Percentiles rank a stretch among this genome's conserved stretches.
Conservation (phyloP, 2,329 filamentous ascomycete genomes). For the Apiospora hydei region DNA sequence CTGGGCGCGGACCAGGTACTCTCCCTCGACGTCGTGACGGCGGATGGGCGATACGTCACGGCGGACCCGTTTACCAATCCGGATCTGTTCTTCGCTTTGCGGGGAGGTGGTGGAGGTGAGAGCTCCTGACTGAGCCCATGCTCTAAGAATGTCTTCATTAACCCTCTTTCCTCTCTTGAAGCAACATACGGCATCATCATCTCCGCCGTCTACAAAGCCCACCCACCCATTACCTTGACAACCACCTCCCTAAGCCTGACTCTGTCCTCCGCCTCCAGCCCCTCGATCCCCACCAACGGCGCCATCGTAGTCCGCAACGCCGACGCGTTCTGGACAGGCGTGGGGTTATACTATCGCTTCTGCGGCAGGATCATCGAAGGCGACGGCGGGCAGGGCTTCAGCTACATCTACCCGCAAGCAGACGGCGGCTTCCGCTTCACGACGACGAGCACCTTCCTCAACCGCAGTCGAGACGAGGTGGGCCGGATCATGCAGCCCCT, state of each 20-base stretch:
- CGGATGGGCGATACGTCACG: constrained; percentile 55
- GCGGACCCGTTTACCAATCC: constrained; percentile 55
- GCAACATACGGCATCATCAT: constrained; percentile 42
- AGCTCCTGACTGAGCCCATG: neutral
- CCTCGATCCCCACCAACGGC: neutral
- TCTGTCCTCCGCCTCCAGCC: neutral
- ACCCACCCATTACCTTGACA: constrained; percentile 35
- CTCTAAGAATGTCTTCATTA: neutral
- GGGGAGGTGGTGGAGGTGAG: constrained; percentile 56
- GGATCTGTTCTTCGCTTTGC: constrained; percentile 65
- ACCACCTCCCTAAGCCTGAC: constrained; percentile 31
- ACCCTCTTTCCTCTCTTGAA: neutral
- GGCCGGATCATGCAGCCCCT: constrained; percentile 43
- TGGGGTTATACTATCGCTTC: constrained; percentile 44
- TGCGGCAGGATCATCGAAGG: constrained; percentile 42
- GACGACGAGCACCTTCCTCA: constrained; percentile 45
- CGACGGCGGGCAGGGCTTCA: constrained; percentile 44
- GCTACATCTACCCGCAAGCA: constrained; percentile 40
- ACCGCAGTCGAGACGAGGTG: constrained; percentile 35
- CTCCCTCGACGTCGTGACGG: constrained; percentile 63
- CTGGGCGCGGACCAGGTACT: constrained; percentile 69
- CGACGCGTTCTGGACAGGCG: constrained; percentile 42
- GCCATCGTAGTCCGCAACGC: constrained; percentile 8
- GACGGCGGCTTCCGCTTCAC: constrained; percentile 42
- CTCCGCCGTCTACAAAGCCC: constrained; percentile 40